phyloP scores from a whole-genome alignment of 2,329 filamentous ascomycete genomes.

The Echinosphaeria canescens region DNA sequence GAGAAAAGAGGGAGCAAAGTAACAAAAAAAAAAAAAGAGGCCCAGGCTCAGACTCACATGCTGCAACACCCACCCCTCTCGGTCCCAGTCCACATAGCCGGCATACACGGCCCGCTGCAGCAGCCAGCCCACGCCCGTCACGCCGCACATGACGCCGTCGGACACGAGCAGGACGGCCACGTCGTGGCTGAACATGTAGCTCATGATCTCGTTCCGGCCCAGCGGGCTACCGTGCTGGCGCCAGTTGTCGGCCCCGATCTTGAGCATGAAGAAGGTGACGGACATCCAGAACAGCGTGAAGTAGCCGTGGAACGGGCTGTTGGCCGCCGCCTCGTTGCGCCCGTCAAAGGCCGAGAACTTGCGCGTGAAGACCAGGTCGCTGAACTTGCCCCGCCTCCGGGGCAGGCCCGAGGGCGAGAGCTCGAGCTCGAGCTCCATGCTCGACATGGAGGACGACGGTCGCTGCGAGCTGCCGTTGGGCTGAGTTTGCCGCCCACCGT shows the following conservation, averaged over 20 bases:
- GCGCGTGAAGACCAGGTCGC: slow-evolving; percentile 45
- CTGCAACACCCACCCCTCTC: slow-evolving; percentile 51
- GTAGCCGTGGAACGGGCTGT: slow-evolving; percentile 59
- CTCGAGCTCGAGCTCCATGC: background rate
- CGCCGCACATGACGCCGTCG: slow-evolving; percentile 46
- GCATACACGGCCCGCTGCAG: slow-evolving; percentile 37
- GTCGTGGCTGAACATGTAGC: slow-evolving; percentile 36
- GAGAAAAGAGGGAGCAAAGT: too few species aligned
- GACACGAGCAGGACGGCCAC: slow-evolving; percentile 33
- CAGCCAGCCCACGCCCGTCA: slow-evolving; percentile 41
- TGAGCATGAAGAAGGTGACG: slow-evolving; percentile 42
- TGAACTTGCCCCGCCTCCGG: slow-evolving; percentile 11
- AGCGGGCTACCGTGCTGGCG: slow-evolving; percentile 43
- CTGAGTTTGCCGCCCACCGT: background rate
- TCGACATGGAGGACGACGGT: too few species aligned
- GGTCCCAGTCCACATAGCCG: slow-evolving; percentile 45
- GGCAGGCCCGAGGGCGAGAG: background rate
- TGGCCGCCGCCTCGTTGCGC: slow-evolving; percentile 39
- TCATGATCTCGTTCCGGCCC: slow-evolving; percentile 50
- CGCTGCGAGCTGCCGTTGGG: background rate
- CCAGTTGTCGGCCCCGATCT: slow-evolving; percentile 48
- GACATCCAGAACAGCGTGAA: slow-evolving; percentile 62
- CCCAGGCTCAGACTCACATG: slow-evolving; percentile 34
- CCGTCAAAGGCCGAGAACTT: slow-evolving; percentile 58
- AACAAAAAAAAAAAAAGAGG: too few species aligned